phyloP scores from a whole-genome alignment of 148 eudicot species.

The Spergularia bocconei region DNA sequence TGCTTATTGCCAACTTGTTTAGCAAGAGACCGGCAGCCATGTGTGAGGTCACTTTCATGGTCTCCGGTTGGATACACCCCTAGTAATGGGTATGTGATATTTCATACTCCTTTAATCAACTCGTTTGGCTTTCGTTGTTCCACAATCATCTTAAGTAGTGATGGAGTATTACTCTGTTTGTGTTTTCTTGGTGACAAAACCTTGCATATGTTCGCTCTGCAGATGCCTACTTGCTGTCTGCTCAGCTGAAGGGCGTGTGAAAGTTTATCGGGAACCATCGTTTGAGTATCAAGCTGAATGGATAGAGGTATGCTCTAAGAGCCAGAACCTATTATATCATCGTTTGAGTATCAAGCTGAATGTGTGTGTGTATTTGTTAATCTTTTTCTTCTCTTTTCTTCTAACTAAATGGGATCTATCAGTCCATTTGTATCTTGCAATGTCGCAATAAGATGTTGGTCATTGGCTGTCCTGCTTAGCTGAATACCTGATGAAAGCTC shows the following conservation, averaged over 20 bases:
- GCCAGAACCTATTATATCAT: background rate
- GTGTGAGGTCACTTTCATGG: constrained; percentile 87
- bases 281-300: constrained; percentile 82
- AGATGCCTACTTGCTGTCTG: constrained; percentile 96
- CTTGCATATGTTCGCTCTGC: background rate
- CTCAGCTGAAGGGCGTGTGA: constrained; percentile 74
- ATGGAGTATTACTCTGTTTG: background rate
- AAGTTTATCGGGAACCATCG: constrained; percentile 72
- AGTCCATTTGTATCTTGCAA: background rate
- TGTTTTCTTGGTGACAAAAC: background rate
- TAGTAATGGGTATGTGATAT: constrained; percentile 55
- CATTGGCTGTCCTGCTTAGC: background rate
- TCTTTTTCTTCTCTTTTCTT: no score
- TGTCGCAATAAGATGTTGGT: background rate
- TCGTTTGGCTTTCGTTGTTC: background rate
- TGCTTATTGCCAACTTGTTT: constrained; percentile 65
- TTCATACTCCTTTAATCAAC: background rate
- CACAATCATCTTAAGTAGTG: background rate
- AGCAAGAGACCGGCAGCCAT: constrained; percentile 59
- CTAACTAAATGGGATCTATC: background rate
- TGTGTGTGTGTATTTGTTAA: no score
- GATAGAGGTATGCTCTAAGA: constrained; percentile 62
- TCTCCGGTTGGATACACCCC: constrained; percentile 74
- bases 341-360: no score
- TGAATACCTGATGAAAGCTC: background rate